Percentiles rank a stretch among this genome's conserved stretches.
Conservation (phyloP, 2,329 filamentous ascomycete genomes). For the Fusarium clavum region DNA sequence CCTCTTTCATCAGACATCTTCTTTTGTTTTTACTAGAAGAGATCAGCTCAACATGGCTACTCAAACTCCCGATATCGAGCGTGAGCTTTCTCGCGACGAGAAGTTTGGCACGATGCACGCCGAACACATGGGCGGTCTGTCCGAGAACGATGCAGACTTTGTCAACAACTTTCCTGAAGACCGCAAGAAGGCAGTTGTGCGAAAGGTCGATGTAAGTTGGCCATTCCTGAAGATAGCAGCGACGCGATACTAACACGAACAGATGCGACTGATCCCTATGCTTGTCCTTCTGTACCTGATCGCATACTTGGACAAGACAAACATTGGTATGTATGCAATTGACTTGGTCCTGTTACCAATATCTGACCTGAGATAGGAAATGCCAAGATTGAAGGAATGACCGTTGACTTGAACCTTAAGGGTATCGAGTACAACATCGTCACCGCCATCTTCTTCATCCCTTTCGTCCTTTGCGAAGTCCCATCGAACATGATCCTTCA, state of each 20-base stretch:
- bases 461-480: conserved; percentile 24
- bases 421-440: conserved; percentile 68
- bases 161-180: conserved; percentile 7
- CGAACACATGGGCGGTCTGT: conserved; percentile 25
- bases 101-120: conserved; percentile 42
- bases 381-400: conserved; percentile 46
- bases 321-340: background rate
- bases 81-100: conserved; percentile 32
- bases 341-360: fast-evolving
- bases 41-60: conserved; percentile 21
- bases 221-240: fast-evolving
- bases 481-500: conserved; percentile 27
- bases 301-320: conserved; percentile 22
- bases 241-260: background rate
- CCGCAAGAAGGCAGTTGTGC: background rate
- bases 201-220: conserved; percentile 20
- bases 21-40: background rate
- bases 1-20: background rate
- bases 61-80: conserved; percentile 43
- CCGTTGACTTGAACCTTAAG: conserved; percentile 38
- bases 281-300: conserved; percentile 21
- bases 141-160: conserved; percentile 5
- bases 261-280: conserved; percentile 19
- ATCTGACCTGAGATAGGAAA: conserved; percentile 33
- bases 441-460: conserved; percentile 51